These are phyloP conservation scores for Candida methanosorbosa DNA, from an alignment of 805 yeast species.

Conservation along the genomic window DNA sequence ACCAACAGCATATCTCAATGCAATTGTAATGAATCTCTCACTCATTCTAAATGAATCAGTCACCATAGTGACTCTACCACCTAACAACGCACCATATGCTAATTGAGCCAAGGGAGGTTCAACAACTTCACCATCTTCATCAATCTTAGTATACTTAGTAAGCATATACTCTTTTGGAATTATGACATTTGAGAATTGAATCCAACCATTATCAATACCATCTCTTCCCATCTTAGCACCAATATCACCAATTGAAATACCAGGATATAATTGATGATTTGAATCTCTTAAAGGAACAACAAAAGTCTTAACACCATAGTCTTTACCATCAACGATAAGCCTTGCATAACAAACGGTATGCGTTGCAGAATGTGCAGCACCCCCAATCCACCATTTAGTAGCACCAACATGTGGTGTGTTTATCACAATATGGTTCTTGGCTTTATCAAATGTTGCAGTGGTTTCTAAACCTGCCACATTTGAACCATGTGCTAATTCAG, in stretches of 20 bases:
- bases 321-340: constrained; percentile 70
- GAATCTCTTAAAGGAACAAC: constrained; percentile 83
- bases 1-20: constrained; percentile 81
- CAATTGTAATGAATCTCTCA: constrained; percentile 74
- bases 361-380: constrained; percentile 92
- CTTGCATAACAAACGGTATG: constrained; percentile 85
- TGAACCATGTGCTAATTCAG: constrained; percentile 89
- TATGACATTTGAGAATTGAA: constrained; percentile 75
- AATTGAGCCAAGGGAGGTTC: constrained; percentile 84
- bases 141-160: constrained; percentile 68
- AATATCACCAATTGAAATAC: constrained; percentile 81
- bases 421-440: constrained; percentile 59
- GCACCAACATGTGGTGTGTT: constrained; percentile 89
- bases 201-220: constrained; percentile 96
- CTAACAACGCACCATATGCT: constrained; percentile 78
- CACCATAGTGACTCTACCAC: constrained; percentile 89
- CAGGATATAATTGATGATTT: constrained; percentile 65
- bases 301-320: constrained; percentile 88
- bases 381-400: constrained; percentile 98
- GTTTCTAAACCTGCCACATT: constrained; percentile 92
- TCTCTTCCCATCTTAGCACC: constrained; percentile 96
- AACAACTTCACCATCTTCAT: constrained; percentile 56
- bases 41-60: constrained; percentile 75
- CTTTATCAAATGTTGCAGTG: constrained; percentile 70
- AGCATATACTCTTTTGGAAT: constrained; percentile 82